Evolutionary conservation across 108 stramenopile genomes (phyloP).

Genomic region (Cyclotella sp.): DNA sequence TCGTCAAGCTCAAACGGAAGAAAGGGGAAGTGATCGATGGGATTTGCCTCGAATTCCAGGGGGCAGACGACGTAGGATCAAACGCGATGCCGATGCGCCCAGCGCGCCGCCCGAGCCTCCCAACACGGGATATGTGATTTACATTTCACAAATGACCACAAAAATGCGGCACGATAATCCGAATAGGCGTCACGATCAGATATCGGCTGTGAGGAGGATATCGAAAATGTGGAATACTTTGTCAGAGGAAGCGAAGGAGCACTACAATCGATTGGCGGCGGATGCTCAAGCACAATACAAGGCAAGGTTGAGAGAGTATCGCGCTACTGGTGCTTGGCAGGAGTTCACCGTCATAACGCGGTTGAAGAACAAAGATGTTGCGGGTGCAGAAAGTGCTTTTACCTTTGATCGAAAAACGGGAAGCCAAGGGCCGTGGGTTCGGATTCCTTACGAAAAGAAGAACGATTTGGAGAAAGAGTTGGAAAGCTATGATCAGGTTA

Average conservation of each 20-base stretch:
- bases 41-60: slow-evolving; percentile 78
- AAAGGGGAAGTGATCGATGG: slow-evolving; percentile 74
- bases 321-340: slow-evolving; percentile 75
- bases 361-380: slow-evolving; percentile 25
- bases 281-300: slow-evolving; percentile 71
- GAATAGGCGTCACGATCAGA: slow-evolving; percentile 73
- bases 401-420: slow-evolving; percentile 26
- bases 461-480: slow-evolving; percentile 86
- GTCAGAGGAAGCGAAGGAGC: slow-evolving; percentile 57
- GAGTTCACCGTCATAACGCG: slow-evolving; percentile 49
- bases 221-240: slow-evolving; percentile 74
- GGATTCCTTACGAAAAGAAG: slow-evolving; percentile 39
- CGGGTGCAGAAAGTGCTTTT: neutral
- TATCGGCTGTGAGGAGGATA: slow-evolving; percentile 69
- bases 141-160: slow-evolving; percentile 81
- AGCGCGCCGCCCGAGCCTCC: slow-evolving; percentile 81
- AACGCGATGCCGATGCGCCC: slow-evolving; percentile 66
- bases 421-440: slow-evolving; percentile 71
- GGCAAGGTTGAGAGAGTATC: slow-evolving; percentile 66
- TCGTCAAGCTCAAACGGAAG: slow-evolving; percentile 60
- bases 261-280: slow-evolving; percentile 71
- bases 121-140: slow-evolving; percentile 65
- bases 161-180: slow-evolving; percentile 89
- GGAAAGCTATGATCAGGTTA: slow-evolving; percentile 59
- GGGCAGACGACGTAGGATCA: slow-evolving; percentile 77